phyloP scores from a whole-genome alignment of 2,329 filamentous ascomycete species.

The Neopestalotiopsis sp. region DNA sequence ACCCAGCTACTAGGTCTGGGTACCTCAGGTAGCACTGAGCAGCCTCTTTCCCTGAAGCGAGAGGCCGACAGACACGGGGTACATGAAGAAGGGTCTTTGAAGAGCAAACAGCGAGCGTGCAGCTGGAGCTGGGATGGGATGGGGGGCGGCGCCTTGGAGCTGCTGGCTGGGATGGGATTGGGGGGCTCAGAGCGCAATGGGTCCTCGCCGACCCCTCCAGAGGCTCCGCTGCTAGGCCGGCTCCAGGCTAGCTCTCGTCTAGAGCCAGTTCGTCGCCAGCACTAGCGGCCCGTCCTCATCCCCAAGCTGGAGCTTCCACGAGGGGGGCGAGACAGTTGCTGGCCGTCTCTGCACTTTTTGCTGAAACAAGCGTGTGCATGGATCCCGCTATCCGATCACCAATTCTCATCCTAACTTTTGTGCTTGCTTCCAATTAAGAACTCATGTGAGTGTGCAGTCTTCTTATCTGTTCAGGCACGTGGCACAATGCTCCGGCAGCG shows the following conservation, averaged over 20 bases:
- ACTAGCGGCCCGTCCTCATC: conserved; percentile 16
- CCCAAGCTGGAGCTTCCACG: conserved; percentile 13
- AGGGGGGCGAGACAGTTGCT: conserved; percentile 8
- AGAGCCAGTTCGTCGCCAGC: conserved; percentile 13
- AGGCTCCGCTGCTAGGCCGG: conserved; percentile 6
- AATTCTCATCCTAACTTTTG: neutral
- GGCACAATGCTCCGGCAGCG: neutral
- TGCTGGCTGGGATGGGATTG: neutral
- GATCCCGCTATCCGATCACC: neutral
- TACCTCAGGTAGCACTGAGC: neutral
- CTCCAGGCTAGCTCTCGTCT: conserved; percentile 11
- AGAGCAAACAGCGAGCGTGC: neutral
- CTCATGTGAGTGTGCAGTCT: neutral
- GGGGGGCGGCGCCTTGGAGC: neutral
- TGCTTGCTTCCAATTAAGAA: neutral
- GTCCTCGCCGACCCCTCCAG: neutral
- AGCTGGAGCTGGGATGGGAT: neutral
- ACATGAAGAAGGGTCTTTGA: neutral
- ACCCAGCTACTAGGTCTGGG: neutral
- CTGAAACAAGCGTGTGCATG: conserved; percentile 15
- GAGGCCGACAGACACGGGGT: conserved; percentile 7
- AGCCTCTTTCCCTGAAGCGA: conserved; percentile 9
- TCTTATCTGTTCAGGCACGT: neutral
- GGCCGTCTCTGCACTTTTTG: neutral
- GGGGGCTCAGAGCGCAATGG: conserved; percentile 2